These are phyloP conservation scores for Lactarius hengduanensis DNA, from an alignment of 768 basidiomycete genomes.

Conservation along the genomic window DNA sequence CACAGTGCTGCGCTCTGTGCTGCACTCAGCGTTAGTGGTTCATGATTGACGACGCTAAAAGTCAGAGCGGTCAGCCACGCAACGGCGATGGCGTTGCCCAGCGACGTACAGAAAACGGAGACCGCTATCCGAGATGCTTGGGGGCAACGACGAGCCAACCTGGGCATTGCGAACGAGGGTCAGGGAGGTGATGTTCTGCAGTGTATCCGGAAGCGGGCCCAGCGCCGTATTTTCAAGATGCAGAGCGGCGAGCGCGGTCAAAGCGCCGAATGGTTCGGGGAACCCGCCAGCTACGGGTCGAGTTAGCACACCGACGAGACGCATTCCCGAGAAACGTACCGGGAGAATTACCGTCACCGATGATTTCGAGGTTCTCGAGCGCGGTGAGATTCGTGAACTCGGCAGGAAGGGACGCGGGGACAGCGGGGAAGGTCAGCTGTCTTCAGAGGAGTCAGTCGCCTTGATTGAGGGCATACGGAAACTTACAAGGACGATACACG, in stretches of 20 bases:
- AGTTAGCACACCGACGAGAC: constrained; percentile 2
- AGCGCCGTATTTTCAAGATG: constrained; percentile 44
- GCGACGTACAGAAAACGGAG: constrained; percentile 43
- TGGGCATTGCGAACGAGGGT: constrained; percentile 42
- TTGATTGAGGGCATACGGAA: neutral
- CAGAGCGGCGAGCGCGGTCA: constrained; percentile 41
- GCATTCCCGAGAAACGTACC: constrained; percentile 33
- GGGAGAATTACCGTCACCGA: constrained; percentile 44
- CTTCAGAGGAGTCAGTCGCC: constrained; percentile 29
- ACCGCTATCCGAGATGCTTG: constrained; percentile 35
- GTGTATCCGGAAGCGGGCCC: constrained; percentile 37
- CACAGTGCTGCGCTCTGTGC: constrained; percentile 26
- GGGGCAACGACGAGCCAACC: constrained; percentile 42
- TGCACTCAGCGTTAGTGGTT: constrained; percentile 21
- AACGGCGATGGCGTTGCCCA: neutral
- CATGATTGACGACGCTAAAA: constrained; percentile 26
- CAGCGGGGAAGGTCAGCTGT: constrained; percentile 45
- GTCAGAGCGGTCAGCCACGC: neutral
- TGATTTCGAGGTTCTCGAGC: constrained; percentile 40
- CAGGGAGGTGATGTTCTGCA: constrained; percentile 39
- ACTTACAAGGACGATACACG: constrained; percentile 45
- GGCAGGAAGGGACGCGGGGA: constrained; percentile 45
- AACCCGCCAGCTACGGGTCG: constrained; percentile 41
- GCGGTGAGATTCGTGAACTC: constrained; percentile 42
- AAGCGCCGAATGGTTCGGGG: constrained; percentile 40